Percentiles rank a stretch among this genome's conserved stretches.
Conservation (phyloP, 1,284 basidiomycete species). For the Pseudozyma thailandica region DNA sequence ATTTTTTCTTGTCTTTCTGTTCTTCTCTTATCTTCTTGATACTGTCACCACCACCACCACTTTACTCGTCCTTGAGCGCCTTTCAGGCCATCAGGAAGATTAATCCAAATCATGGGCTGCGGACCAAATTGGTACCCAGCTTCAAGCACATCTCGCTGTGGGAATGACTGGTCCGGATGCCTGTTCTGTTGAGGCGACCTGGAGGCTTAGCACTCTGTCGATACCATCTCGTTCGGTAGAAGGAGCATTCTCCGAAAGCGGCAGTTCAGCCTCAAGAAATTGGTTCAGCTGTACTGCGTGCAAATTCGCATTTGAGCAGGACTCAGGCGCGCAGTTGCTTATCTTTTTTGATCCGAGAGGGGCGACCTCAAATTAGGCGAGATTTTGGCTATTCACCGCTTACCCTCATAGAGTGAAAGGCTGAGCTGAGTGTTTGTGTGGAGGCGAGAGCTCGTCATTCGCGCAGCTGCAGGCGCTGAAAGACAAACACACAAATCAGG, state of each 20-base stretch:
- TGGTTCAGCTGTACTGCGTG: too few relatives aligned
- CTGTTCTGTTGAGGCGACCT: too few relatives aligned
- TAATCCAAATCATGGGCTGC: constrained; percentile 3
- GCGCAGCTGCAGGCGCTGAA: background rate
- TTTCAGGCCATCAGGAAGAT: constrained; percentile 1
- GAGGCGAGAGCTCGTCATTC: constrained; percentile 4
- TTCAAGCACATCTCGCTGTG: background rate
- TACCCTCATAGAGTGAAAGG: background rate
- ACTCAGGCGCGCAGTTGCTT: too few relatives aligned
- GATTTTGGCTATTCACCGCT: background rate
- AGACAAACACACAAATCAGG: background rate
- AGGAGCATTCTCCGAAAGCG: too few relatives aligned
- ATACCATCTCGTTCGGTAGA: too few relatives aligned
- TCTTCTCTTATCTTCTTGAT: constrained; percentile 7
- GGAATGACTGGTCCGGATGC: too few relatives aligned
- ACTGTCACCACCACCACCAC: constrained; percentile 19
- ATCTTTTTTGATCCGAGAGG: too few relatives aligned
- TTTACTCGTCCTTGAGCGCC: constrained; percentile 1
- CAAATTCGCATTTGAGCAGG: too few relatives aligned
- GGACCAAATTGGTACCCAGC: constrained; percentile 4
- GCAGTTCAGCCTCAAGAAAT: too few relatives aligned
- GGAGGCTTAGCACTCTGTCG: too few relatives aligned
- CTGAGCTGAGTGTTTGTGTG: constrained; percentile 12
- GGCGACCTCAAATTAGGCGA: too few relatives aligned
- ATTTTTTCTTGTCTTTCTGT: constrained; percentile 7